Conservation (phyloP, 139 green algal species). For the Chlamydomonas urium region DNA sequence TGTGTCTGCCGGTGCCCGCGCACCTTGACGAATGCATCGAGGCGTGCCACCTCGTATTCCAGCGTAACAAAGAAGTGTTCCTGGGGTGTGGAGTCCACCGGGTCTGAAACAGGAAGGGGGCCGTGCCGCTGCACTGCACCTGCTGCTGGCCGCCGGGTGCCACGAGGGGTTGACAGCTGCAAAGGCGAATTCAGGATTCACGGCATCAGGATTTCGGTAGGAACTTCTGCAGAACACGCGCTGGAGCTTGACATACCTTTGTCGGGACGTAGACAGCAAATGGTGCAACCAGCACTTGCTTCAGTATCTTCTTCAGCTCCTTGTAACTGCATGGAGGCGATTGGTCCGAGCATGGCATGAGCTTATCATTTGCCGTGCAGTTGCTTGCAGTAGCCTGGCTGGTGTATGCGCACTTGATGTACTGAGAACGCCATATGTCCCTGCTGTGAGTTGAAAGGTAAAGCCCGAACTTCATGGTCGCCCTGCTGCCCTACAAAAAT, state of each 20-base stretch:
- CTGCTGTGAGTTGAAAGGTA: background rate
- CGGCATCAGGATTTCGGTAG: too few species aligned
- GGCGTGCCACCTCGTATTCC: background rate
- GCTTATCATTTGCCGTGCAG: background rate
- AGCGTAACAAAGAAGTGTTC: constrained; percentile 6
- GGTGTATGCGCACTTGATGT: background rate
- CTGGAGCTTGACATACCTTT: constrained; percentile 11
- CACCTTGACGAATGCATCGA: background rate
- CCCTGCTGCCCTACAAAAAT: background rate
- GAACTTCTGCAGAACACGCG: too few species aligned
- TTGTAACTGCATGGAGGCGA: background rate
- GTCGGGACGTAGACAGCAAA: constrained; percentile 12
- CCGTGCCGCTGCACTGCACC: too few species aligned
- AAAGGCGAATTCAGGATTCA: too few species aligned
- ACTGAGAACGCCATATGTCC: background rate
- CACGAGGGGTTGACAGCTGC: too few species aligned
- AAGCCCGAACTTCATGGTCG: background rate
- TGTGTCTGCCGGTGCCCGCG: too few species aligned
- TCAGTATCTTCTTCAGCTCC: constrained; percentile 4
- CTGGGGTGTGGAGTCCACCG: background rate
- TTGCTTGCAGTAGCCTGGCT: background rate
- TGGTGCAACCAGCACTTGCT: background rate
- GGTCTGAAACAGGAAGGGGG: too few species aligned
- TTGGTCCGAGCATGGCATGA: background rate
- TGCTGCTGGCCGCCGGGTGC: too few species aligned